Evolutionary conservation across 2,329 filamentous ascomycete genomes (phyloP).

Genomic region (Coleophoma eucalyptorum): DNA sequence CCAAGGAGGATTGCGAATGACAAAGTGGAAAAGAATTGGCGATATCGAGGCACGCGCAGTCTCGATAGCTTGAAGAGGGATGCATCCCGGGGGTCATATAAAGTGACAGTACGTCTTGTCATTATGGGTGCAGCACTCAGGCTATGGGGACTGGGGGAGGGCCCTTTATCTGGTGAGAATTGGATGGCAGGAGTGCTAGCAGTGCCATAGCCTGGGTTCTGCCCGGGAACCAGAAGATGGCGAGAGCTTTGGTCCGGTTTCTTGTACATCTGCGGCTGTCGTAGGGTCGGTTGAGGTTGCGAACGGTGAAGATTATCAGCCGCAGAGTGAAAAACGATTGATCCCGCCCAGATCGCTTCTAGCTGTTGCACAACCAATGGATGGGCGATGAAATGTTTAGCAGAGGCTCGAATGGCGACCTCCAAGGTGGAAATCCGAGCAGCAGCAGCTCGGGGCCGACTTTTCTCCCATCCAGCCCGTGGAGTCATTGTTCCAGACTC

Average conservation of each 20-base stretch:
- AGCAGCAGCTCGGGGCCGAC: slow-evolving; percentile 49
- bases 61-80: slow-evolving; percentile 90
- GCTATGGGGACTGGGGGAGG: slow-evolving; percentile 2
- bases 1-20: slow-evolving; percentile 83
- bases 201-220: slow-evolving; percentile 33
- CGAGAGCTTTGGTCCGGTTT: slow-evolving; percentile 7
- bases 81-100: slow-evolving; percentile 88
- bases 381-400: slow-evolving; percentile 89
- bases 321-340: slow-evolving; percentile 88
- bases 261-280: slow-evolving; percentile 6
- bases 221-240: slow-evolving; percentile 18
- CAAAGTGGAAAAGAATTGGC: slow-evolving; percentile 83
- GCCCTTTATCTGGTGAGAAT: slow-evolving; percentile 19
- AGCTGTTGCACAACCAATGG: slow-evolving; percentile 89
- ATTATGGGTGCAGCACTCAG: slow-evolving; percentile 6
- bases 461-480: slow-evolving; percentile 27
- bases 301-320: slow-evolving; percentile 79
- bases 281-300: slow-evolving; percentile 32
- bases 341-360: slow-evolving; percentile 96
- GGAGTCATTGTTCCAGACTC: slow-evolving; percentile 30
- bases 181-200: slow-evolving; percentile 16
- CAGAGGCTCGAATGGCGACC: slow-evolving; percentile 86
- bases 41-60: slow-evolving; percentile 84
- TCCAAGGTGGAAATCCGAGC: slow-evolving; percentile 87
- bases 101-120: slow-evolving; percentile 61